Percentiles rank a stretch among this genome's conserved stretches.
phyloP scores from a whole-genome alignment of 495 filamentous ascomycete species.

The Penicillium coffeae region DNA sequence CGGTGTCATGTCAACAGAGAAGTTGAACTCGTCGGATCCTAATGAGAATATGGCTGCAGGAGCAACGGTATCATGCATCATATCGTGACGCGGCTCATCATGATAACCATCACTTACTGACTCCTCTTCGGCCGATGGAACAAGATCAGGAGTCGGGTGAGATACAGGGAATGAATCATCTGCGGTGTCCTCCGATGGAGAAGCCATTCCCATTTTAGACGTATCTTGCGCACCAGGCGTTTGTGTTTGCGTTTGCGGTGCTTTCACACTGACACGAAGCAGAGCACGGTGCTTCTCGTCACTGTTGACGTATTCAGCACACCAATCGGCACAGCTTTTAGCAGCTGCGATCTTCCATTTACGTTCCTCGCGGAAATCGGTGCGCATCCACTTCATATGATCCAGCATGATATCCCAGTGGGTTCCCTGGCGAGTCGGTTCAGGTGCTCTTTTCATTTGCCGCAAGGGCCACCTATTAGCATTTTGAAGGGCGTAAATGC shows the following conservation, averaged over 20 bases:
- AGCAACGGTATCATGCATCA: conserved; percentile 35
- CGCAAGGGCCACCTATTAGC: conserved; percentile 86
- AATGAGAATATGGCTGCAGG: conserved; percentile 81
- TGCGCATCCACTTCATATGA: conserved; percentile 96
- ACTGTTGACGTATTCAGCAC: conserved; percentile 72
- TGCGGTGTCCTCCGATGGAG: conserved; percentile 27
- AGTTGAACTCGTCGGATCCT: conserved; percentile 75
- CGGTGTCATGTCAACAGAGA: conserved; percentile 70
- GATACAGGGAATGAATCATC: conserved; percentile 34
- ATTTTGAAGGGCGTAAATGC: conserved; percentile 85
- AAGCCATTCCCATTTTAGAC: conserved; percentile 18
- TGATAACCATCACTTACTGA: conserved; percentile 46
- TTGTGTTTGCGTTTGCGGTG: conserved; percentile 16
- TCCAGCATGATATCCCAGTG: conserved; percentile 84
- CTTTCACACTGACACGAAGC: conserved; percentile 61
- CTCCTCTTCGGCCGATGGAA: conserved; percentile 60
- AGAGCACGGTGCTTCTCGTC: conserved; percentile 55
- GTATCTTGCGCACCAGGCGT: conserved; percentile 13
- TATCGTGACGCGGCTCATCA: conserved; percentile 42
- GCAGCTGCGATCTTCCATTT: conserved; percentile 89
- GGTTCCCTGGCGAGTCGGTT: conserved; percentile 67
- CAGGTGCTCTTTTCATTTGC: conserved; percentile 72
- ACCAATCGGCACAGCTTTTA: conserved; percentile 69
- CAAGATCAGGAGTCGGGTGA: conserved; percentile 67
- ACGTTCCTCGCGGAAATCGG: conserved; percentile 88